Conservation (phyloP, 208 protist species). For the Lotmaria passim region DNA sequence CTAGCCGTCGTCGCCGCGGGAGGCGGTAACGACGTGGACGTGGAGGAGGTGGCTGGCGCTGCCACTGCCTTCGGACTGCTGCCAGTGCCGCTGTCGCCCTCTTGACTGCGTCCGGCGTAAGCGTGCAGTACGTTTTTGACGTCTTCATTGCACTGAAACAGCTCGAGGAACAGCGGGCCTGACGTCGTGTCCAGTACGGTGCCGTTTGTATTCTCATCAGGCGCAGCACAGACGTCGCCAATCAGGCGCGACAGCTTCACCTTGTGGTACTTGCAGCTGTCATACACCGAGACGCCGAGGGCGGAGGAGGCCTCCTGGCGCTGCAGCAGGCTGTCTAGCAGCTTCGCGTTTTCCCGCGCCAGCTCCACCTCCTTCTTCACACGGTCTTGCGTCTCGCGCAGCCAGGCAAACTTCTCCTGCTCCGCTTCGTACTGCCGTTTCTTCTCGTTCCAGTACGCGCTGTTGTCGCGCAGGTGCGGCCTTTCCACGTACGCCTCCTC, state of each 20-base stretch:
- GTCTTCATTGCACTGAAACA: constrained; percentile 42
- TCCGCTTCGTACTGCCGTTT: constrained; percentile 30
- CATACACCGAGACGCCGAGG: constrained; percentile 60
- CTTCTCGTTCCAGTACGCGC: constrained; percentile 36
- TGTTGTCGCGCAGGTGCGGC: constrained; percentile 22
- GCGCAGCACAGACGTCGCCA: constrained; percentile 35
- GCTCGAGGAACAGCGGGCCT: constrained; percentile 27
- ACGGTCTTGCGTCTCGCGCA: constrained; percentile 27
- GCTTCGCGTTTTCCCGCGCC: constrained; percentile 54
- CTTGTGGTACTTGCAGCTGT: constrained; percentile 81
- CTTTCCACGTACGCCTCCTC: constrained; percentile 2
- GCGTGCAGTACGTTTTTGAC: constrained; percentile 30
- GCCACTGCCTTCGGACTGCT: constrained; percentile 19
- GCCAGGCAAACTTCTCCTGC: constrained; percentile 34
- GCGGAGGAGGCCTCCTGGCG: constrained; percentile 47
- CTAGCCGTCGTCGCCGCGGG: background rate
- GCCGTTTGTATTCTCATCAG: constrained; percentile 34
- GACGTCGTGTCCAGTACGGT: constrained; percentile 39
- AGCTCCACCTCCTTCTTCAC: constrained; percentile 54
- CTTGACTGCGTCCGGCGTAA: constrained; percentile 6
- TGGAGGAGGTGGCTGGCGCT: background rate
- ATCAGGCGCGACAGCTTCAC: constrained; percentile 57
- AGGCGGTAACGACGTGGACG: background rate
- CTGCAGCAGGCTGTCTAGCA: constrained; percentile 57
- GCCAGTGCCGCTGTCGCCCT: constrained; percentile 6